Evolutionary conservation across 2,329 filamentous ascomycete species (phyloP).

Genomic region (Nigrospora sphaerica): DNA sequence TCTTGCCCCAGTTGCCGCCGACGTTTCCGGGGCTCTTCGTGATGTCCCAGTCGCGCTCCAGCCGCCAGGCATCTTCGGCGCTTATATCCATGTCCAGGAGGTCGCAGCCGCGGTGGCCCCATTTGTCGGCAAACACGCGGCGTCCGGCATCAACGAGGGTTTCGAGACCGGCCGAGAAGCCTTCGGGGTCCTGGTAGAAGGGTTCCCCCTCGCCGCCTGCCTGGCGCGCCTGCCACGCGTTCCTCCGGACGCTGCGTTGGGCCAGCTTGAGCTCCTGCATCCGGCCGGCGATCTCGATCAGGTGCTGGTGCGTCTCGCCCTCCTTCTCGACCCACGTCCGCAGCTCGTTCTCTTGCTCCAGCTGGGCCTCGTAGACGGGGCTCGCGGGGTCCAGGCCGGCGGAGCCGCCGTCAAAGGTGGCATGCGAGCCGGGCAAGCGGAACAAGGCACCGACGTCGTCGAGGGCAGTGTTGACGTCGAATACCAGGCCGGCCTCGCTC

Average conservation of each 20-base stretch:
- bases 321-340: slow-evolving; percentile 22
- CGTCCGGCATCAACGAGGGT: slow-evolving; percentile 25
- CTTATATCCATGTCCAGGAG: slow-evolving; percentile 20
- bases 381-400: slow-evolving; percentile 14
- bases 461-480: slow-evolving; percentile 32
- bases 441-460: slow-evolving; percentile 35
- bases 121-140: slow-evolving; percentile 29
- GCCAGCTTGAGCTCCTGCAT: slow-evolving; percentile 21
- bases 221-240: slow-evolving; percentile 34
- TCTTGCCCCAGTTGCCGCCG: slow-evolving; percentile 23
- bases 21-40: slow-evolving; percentile 12
- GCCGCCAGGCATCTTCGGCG: slow-evolving; percentile 25
- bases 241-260: slow-evolving; percentile 17
- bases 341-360: slow-evolving; percentile 19
- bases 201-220: slow-evolving; percentile 33
- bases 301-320: slow-evolving; percentile 25
- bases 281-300: slow-evolving; percentile 22
- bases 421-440: slow-evolving; percentile 26
- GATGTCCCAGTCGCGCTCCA: slow-evolving; percentile 29
- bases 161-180: slow-evolving; percentile 24
- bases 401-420: slow-evolving; percentile 24
- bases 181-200: slow-evolving; percentile 31
- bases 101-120: slow-evolving; percentile 33
- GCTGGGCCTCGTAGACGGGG: slow-evolving; percentile 17
- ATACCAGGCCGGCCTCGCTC: slow-evolving; percentile 30